Base-by-base conservation (phyloP, 352 stramenopile genomes). In the Globisporangium viniferum region DNA sequence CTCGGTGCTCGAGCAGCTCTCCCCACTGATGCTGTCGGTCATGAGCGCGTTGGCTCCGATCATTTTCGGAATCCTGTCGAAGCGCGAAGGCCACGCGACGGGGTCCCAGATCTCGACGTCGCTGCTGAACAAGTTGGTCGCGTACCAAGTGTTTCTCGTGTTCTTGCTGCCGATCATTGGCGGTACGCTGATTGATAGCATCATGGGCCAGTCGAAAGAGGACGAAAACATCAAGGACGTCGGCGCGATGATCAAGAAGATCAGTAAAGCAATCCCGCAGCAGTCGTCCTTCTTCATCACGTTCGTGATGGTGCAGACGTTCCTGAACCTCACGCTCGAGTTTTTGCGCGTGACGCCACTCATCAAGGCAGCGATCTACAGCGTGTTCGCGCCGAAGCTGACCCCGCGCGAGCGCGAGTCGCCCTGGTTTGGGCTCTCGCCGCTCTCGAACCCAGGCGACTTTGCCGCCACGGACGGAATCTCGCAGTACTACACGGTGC, bases 281-380 rank as follows among this genome's bases (percentile, higher is more conserved):
- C 86, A 95, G 68, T 93, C 88, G 39, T 83, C 86, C 15, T 92
- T 90, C 74, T 95, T 93, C 73, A 84, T 90, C 64, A 89, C 84
- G 5, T 93, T 91, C 72, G 62, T 93, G 49, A 74, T 95, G 36
- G 86, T 95, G 64, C 85, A 91, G 48, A 92, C 78, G 61, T 85
- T 84, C 29, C 60, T 93, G 0, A 79, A 93, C 56, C 49, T 93
- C 58, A 85, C 77, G 46, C 66, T 95, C 20, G 69, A 84, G 36
- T 56, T 95, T n/a, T 73, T 95, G 44, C 88, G 88, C 55, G 82
- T 93, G 35, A 86, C 75, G 27, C 86, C 86, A 15, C 89, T 92
- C 41, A 71, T 85, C 70, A 92, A 93, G 73, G 84, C 84, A 31
- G 67, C 75, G n/a, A 89, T 95, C 66, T 95, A 95, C 73, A 68